Evolutionary conservation across 441 rosid species (phyloP).

Genomic region (Populus hybrid): DNA sequence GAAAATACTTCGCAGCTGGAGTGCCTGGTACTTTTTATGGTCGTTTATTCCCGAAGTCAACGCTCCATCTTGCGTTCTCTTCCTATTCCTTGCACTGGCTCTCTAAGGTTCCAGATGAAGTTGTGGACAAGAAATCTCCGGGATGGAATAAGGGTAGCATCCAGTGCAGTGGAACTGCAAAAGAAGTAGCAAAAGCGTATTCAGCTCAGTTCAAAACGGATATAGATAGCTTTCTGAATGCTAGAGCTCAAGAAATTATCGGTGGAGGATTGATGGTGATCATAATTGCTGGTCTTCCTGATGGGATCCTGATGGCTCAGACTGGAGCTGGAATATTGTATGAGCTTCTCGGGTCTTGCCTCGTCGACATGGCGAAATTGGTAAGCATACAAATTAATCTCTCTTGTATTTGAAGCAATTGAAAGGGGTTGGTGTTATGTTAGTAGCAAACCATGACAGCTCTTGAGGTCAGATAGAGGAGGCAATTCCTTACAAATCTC

Average conservation of each 20-base stretch:
- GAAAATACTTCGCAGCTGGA: slow-evolving; percentile 6
- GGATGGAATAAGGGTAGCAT: too few relatives aligned
- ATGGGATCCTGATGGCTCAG: neutral
- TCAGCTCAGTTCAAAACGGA: too few relatives aligned
- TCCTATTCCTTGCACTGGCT: slow-evolving; percentile 30
- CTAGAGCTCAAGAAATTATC: too few relatives aligned
- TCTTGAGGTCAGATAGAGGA: too few relatives aligned
- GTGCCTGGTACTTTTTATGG: slow-evolving; percentile 13
- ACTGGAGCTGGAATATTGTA: neutral
- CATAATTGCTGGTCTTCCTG: neutral
- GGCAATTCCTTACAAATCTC: too few relatives aligned
- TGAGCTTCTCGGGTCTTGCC: slow-evolving; percentile 28
- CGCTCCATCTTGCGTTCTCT: slow-evolving; percentile 26
- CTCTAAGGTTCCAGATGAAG: slow-evolving; percentile 17
- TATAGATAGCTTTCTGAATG: too few relatives aligned
- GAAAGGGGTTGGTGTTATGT: too few relatives aligned
- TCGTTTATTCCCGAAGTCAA: slow-evolving; percentile 19
- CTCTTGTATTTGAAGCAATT: neutral
- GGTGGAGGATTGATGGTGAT: slow-evolving; percentile 3
- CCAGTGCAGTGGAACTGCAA: too few relatives aligned
- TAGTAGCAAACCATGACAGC: too few relatives aligned
- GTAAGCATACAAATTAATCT: neutral
- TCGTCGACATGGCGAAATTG: slow-evolving; percentile 28
- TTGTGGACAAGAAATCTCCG: too few relatives aligned
- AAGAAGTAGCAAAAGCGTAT: too few relatives aligned